A percentile compares a stretch with the other conserved stretches of the same genome.
These are phyloP conservation scores for Gymnopus androsaceus DNA, from an alignment of 1,284 basidiomycete genomes.

Conservation along the genomic window DNA sequence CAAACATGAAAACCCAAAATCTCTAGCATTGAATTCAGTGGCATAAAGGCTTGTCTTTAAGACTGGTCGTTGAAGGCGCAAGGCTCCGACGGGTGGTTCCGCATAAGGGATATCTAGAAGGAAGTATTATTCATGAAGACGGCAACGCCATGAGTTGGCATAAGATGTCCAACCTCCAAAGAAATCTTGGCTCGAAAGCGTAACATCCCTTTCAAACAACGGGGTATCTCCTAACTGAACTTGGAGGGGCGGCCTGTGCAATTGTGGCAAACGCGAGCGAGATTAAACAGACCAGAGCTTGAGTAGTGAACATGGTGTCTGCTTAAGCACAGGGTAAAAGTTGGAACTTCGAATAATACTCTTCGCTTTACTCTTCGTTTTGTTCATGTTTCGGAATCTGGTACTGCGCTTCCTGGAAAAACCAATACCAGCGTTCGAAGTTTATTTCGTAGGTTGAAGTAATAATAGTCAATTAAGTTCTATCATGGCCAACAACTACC, in stretches of 20 bases:
- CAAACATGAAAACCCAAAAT: conserved; percentile 40
- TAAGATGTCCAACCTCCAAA: conserved; percentile 36
- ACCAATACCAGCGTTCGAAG: too few species aligned
- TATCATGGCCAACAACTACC: too few species aligned
- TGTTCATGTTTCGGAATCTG: too few species aligned
- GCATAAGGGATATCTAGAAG: conserved; percentile 38
- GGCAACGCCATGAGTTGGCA: background rate
- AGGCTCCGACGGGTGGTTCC: conserved; percentile 36
- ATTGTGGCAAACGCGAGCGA: background rate
- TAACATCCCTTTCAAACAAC: conserved; percentile 32
- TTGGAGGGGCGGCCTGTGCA: conserved; percentile 19
- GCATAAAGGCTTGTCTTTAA: conserved; percentile 31
- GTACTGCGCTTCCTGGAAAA: too few species aligned
- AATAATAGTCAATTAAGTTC: too few species aligned
- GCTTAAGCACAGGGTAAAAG: too few species aligned
- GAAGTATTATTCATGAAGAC: background rate
- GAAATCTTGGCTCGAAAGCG: conserved; percentile 34
- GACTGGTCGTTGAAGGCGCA: conserved; percentile 37
- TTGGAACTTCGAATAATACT: too few species aligned
- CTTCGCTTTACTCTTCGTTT: too few species aligned
- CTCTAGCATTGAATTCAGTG: conserved; percentile 37
- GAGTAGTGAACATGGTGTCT: background rate
- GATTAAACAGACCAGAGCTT: background rate
- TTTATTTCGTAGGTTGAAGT: too few species aligned
- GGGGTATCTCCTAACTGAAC: conserved; percentile 35